A percentile compares a stretch with the other conserved stretches of the same genome.
Evolutionary conservation across 2,329 filamentous ascomycete species (phyloP).

Genomic region (Leptographium galeiforme): DNA sequence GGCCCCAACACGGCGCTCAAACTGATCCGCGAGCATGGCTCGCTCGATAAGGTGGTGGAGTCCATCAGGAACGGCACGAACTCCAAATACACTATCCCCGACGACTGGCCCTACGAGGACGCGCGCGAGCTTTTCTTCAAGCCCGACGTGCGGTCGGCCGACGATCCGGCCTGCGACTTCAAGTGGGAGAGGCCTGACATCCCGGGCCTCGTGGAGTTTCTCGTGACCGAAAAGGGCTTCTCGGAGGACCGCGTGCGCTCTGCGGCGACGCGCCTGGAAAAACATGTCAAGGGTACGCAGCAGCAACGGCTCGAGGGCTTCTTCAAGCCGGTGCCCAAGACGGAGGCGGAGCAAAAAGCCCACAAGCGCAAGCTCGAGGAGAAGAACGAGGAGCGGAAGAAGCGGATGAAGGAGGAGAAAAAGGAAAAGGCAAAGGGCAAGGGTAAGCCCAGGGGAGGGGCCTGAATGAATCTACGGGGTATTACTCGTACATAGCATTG

Average conservation of each 20-base stretch:
- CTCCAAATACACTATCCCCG: conserved; percentile 71
- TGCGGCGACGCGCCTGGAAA: conserved; percentile 65
- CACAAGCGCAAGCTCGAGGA: conserved; percentile 91
- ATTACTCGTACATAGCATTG: neutral
- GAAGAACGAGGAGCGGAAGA: conserved; percentile 84
- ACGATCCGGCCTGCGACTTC: conserved; percentile 83
- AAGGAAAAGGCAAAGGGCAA: conserved; percentile 92
- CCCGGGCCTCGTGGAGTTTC: conserved; percentile 76
- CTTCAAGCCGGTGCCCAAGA: conserved; percentile 86
- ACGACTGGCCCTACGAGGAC: conserved; percentile 94
- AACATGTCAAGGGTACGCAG: conserved; percentile 82
- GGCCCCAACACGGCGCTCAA: conserved; percentile 86
- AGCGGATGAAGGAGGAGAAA: conserved; percentile 85
- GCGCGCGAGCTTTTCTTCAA: conserved; percentile 85
- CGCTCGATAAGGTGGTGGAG: conserved; percentile 76
- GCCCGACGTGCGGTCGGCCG: conserved; percentile 73
- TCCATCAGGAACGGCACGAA: conserved; percentile 63
- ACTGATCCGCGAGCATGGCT: conserved; percentile 83
- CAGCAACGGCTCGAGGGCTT: conserved; percentile 90
- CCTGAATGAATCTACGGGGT: conserved; percentile 14
- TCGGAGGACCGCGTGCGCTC: conserved; percentile 83
- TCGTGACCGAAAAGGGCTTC: conserved; percentile 93
- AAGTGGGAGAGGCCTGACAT: conserved; percentile 94
- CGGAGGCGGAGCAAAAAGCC: conserved; percentile 68
- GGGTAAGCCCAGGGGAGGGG: conserved; percentile 62